Base-by-base conservation (phyloP, 2,329 filamentous ascomycete species). In the Rhynchosporium secalis region DNA sequence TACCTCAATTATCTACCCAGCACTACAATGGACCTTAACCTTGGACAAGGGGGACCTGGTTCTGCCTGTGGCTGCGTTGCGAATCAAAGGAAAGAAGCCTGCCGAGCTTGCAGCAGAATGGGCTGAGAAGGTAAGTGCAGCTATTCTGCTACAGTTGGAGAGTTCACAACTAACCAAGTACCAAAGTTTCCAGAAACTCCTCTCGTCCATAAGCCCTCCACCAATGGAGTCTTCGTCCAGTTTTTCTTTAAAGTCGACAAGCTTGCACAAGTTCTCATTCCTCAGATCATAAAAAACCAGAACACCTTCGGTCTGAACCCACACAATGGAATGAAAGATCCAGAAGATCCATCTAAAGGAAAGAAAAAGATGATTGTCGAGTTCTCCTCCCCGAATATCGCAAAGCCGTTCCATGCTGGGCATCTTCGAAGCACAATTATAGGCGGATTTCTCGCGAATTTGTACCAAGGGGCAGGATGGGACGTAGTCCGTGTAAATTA, bases 361-460 rank as follows among this genome's bases (percentile, higher is more conserved):
- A 69, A 70, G 64, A 80, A 79, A 71, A 78, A 75, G 70, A 81
- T 88, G 49, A 84, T 95, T 57, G 83, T 95, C 70, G 91, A 95
- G 72, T 95, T 94, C 76, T 92, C 88, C 7, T 92, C 89, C 7
- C 91, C 91, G 56, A 95, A 95, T 74, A 92, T 95, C 63, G 91
- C 91, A 51, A 94, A 94, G 77, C 90, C 88, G 28, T 92, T 92
- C 76, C 86, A 90, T 72, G 87, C 87, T 28, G 87, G 86, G 5
- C 89, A 93, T 77, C 78, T 92, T 68, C 82, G 89, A 70, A 90
- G 87, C 71, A 92, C 89, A 56, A 90, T 92, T 66, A 89, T 92
- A 61, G 89, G 89, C 48, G 87, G 86, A 36, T 91, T 90, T 74
- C 76, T 92, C 26, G 79, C 86, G 28, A 91, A 91, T 70, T 73